Base-by-base conservation (phyloP, 352 stramenopile genomes). In the Pythium volutum region DNA sequence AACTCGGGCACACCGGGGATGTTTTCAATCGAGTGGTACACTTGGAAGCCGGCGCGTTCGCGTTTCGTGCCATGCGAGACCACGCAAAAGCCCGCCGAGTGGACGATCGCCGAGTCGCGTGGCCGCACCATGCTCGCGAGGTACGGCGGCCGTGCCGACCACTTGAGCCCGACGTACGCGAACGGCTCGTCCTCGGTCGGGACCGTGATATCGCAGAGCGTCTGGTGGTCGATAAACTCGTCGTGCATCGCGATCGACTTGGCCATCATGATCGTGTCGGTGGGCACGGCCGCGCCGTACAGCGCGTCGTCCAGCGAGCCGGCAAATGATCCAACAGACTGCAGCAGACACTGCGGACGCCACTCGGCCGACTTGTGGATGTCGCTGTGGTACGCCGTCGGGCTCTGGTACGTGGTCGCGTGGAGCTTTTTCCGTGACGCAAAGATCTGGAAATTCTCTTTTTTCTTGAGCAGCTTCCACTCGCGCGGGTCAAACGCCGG, bases 281-380 rank as follows among this genome's bases (percentile, higher is more conserved):
- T 16, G 58, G 56, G 47, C 34, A 75, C 68, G 49, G 75, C 57
- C 3, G 62, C 76, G n/a, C 75, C 77, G 57, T 83, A 87, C 68
- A 87, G 81, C 48, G 77, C 70, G 60, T 89, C 77, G 55, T 87
- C 77, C 10, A 89, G 71, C 29, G 76, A 76, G 2, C 77, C 77
- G 39, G 69, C 43, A 23, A 84, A 70, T 34, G 70, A 67, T 25
- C 76, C 80, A 20, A 77, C 72, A 11, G 77, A 58, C 22, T 81
- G 59, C 51, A 89, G 58, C 64, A 71, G 75, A 31, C 70, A 20
- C 10, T 54, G 22, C 18, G 23, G 14, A 5, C 16, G 26, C 15
- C 22, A 14, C 12, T 7, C 22, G 29, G 29, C 29, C 29, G 29
- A 34, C 29, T 34, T 5, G 29, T 34, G 29, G 1, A 34, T 34